Conservation (phyloP, 305 asterid species). For the Fraxinus sp. region DNA sequence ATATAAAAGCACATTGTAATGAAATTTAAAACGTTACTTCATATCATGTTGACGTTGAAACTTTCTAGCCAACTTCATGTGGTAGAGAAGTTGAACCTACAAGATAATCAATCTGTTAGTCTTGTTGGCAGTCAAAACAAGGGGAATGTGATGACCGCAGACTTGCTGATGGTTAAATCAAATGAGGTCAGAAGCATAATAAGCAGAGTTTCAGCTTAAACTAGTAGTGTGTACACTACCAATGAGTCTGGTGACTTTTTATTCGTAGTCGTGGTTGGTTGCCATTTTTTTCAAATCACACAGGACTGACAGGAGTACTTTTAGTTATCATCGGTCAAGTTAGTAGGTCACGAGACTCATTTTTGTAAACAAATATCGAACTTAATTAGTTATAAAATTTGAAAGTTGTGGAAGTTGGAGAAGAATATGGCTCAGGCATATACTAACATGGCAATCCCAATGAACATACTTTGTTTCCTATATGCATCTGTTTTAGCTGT, state of each 20-base stretch:
- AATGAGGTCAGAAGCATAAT: neutral
- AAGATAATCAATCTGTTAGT: neutral
- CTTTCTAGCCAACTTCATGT: neutral
- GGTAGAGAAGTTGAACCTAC: neutral
- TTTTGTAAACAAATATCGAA: neutral
- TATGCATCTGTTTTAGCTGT: neutral
- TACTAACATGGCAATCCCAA: neutral
- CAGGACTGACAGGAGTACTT: neutral
- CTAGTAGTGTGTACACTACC: neutral
- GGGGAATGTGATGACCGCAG: neutral
- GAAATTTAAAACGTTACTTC: neutral
- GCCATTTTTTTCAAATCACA: neutral
- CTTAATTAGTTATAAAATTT: conserved; percentile 1
- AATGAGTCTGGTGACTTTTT: neutral
- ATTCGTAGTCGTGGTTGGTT: neutral
- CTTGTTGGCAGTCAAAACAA: neutral
- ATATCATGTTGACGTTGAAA: neutral
- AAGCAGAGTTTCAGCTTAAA: neutral
- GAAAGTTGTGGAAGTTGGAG: conserved; percentile 2
- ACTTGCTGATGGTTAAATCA: neutral
- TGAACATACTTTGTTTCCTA: conserved; percentile 4
- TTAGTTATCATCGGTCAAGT: neutral
- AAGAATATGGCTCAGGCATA: neutral
- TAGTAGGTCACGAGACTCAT: neutral
- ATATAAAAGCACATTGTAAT: neutral